Conservation (phyloP, 1,139 yeast genomes). For the Hyphopichia buzzinii region DNA sequence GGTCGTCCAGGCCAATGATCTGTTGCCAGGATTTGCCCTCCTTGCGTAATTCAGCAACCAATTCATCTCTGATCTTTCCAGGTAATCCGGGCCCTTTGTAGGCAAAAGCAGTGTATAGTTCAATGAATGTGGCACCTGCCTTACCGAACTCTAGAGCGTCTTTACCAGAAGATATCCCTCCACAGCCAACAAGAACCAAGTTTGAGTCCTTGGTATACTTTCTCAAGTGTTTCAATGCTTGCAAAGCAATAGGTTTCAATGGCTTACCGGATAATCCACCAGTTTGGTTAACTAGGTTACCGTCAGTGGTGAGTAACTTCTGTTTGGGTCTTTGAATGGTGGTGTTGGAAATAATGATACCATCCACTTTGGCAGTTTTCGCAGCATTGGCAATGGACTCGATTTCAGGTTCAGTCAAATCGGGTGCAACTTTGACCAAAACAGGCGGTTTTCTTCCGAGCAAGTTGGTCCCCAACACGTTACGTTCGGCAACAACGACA, state of each 20-base stretch:
- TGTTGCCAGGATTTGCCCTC: slow-evolving; percentile 86
- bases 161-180: slow-evolving; percentile 81
- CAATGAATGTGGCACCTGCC: slow-evolving; percentile 90
- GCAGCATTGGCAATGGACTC: slow-evolving; percentile 83
- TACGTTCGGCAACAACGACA: slow-evolving; percentile 62
- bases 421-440: slow-evolving; percentile 91
- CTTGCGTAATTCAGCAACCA: slow-evolving; percentile 59
- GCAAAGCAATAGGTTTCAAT: slow-evolving; percentile 74
- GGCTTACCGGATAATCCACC: slow-evolving; percentile 96
- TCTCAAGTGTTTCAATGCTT: slow-evolving; percentile 68
- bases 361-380: slow-evolving; percentile 75
- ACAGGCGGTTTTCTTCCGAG: slow-evolving; percentile 64
- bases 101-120: slow-evolving; percentile 86
- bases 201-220: slow-evolving; percentile 71
- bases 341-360: slow-evolving; percentile 89
- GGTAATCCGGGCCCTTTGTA: slow-evolving; percentile 92
- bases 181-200: slow-evolving; percentile 85
- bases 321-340: slow-evolving; percentile 74
- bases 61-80: slow-evolving; percentile 72
- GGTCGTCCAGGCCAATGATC: slow-evolving; percentile 59
- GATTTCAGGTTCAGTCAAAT: slow-evolving; percentile 77
- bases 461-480: slow-evolving; percentile 37
- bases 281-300: slow-evolving; percentile 47
- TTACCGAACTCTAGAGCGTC: slow-evolving; percentile 90
- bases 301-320: slow-evolving; percentile 46